These are phyloP conservation scores for Neurospora sp. DNA, from an alignment of 495 filamentous ascomycete species.

Conservation along the genomic window DNA sequence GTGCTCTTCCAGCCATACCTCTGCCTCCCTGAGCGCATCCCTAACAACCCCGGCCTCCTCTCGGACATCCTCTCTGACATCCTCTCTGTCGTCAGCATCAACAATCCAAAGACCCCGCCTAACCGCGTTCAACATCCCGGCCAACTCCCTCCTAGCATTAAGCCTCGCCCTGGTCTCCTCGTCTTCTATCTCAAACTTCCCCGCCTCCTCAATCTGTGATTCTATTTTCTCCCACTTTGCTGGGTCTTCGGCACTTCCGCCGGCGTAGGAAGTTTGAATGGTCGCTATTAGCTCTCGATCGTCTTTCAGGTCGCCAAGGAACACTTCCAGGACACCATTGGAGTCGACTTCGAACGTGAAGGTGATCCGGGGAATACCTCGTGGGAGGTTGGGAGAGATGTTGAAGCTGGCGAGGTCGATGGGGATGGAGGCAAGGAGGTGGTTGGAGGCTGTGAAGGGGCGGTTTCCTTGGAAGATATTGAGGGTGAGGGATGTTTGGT, in stretches of 20 bases:
- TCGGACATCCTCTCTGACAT: background rate
- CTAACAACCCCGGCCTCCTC: conserved; percentile 37
- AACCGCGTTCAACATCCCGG: conserved; percentile 86
- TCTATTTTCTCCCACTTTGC: conserved; percentile 84
- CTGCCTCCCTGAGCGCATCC: conserved; percentile 83
- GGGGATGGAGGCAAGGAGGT: conserved; percentile 64
- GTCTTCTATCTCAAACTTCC: conserved; percentile 92
- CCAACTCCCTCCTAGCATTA: conserved; percentile 84
- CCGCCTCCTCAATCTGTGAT: conserved; percentile 86
- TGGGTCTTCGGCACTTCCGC: conserved; percentile 81
- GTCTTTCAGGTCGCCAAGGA: conserved; percentile 87
- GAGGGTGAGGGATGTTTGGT: conserved; percentile 86
- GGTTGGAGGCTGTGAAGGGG: conserved; percentile 85
- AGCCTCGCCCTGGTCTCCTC: conserved; percentile 81
- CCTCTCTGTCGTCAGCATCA: background rate
- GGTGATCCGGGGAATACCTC: conserved; percentile 83
- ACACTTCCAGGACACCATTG: conserved; percentile 89
- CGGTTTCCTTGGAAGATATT: conserved; percentile 93
- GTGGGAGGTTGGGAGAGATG: conserved; percentile 48
- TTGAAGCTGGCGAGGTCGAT: conserved; percentile 83
- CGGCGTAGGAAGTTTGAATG: conserved; percentile 37
- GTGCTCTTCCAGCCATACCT: conserved; percentile 89
- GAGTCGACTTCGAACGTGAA: conserved; percentile 70
- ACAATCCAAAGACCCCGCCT: conserved; percentile 70
- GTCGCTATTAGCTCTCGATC: conserved; percentile 39